These are phyloP conservation scores for Solanum phureja DNA, from an alignment of 257 asterid species.

Conservation along the genomic window DNA sequence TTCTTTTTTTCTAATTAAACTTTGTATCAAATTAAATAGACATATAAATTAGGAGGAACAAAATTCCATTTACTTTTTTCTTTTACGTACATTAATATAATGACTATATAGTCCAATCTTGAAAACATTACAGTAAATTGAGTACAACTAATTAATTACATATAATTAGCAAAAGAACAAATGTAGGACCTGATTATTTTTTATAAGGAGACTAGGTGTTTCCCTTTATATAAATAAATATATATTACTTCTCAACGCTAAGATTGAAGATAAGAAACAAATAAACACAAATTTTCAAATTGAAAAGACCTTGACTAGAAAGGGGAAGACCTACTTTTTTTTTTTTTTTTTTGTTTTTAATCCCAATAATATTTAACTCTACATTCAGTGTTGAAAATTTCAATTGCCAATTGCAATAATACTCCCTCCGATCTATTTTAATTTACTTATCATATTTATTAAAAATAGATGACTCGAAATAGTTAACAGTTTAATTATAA, in stretches of 20 bases:
- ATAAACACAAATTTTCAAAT: neutral
- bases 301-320: neutral
- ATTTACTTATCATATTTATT: neutral
- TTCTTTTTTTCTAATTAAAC: neutral
- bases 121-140: neutral
- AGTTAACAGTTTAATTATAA: no score
- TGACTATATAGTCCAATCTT: neutral
- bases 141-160: neutral
- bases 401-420: neutral
- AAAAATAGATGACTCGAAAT: neutral
- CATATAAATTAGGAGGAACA: neutral
- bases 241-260: neutral
- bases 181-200: neutral
- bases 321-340: neutral
- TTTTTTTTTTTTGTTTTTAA: neutral
- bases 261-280: neutral
- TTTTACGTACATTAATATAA: neutral
- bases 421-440: neutral
- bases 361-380: neutral
- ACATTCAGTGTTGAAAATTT: neutral
- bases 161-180: neutral
- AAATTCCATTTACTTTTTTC: neutral
- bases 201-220: neutral
- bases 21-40: neutral
- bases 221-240: neutral